Evolutionary conservation across 2,329 filamentous ascomycete genomes (phyloP).

Genomic region (Cercospora sp.): DNA sequence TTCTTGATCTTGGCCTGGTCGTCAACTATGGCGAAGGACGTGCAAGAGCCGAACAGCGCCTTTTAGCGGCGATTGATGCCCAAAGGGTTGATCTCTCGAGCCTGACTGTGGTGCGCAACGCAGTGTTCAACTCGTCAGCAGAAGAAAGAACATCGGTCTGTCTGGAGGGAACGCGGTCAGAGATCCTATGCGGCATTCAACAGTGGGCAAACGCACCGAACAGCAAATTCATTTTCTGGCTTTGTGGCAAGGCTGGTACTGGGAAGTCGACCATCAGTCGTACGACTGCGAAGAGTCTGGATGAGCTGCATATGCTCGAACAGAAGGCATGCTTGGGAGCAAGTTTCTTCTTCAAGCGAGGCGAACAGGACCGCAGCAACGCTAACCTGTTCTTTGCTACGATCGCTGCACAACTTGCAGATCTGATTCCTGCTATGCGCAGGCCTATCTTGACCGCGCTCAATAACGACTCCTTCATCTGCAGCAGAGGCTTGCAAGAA

Average conservation of each 20-base stretch:
- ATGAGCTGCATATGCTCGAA: neutral
- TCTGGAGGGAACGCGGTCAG: neutral
- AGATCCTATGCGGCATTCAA: neutral
- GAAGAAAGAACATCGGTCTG: neutral
- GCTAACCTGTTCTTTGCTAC: too few species aligned
- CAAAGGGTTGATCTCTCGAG: slow-evolving; percentile 11
- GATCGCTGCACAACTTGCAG: too few species aligned
- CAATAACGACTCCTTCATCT: too few species aligned
- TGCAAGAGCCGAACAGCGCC: slow-evolving; percentile 19
- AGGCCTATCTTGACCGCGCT: too few species aligned
- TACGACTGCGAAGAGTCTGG: neutral
- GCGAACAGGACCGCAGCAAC: too few species aligned
- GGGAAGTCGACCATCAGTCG: neutral
- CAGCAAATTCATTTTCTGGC: neutral
- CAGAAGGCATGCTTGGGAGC: neutral
- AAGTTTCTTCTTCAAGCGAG: too few species aligned
- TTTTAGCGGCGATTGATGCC: slow-evolving; percentile 15
- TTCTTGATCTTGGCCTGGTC: slow-evolving; percentile 18
- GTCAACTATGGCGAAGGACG: slow-evolving; percentile 22
- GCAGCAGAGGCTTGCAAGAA: too few species aligned
- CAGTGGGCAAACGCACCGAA: neutral
- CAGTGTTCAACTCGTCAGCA: neutral
- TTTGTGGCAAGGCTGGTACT: neutral
- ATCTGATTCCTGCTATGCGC: too few species aligned
- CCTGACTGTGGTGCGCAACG: neutral